Percentiles rank a stretch among this genome's conserved stretches.
Conservation (phyloP, 2,329 filamentous ascomycete species). For the Anisogramma anomala region DNA sequence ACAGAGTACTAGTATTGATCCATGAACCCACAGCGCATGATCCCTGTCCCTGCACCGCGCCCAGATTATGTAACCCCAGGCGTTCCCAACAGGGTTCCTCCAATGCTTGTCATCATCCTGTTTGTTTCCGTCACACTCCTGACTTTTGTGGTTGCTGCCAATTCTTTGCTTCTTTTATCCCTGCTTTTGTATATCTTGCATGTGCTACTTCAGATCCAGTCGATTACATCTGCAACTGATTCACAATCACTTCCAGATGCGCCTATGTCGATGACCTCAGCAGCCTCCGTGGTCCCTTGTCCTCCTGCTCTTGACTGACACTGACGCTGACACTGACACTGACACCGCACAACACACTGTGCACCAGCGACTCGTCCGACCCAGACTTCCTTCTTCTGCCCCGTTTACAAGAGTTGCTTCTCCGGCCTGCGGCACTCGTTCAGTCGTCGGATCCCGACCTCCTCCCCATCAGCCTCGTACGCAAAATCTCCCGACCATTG, state of each 20-base stretch:
- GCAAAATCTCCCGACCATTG: conserved; percentile 1
- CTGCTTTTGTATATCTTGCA: conserved; percentile 3
- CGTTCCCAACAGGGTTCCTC: no score
- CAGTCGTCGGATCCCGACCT: not conserved
- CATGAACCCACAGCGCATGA: no score
- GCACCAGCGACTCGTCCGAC: no score
- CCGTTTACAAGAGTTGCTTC: not conserved
- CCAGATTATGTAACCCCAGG: no score
- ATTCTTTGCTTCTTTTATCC: conserved; percentile 2
- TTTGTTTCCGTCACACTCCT: no score
- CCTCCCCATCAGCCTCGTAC: not conserved
- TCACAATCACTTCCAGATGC: not conserved
- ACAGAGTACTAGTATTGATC: no score
- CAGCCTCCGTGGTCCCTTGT: conserved; percentile 5
- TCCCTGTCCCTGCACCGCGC: no score
- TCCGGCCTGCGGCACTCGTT: not conserved
- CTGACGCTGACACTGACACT: not conserved
- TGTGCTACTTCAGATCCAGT: conserved; percentile 6
- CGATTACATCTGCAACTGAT: conserved; percentile 1
- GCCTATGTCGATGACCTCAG: conserved; percentile 5
- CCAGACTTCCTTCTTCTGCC: not conserved
- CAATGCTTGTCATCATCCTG: not conserved
- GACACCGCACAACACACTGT: no score
- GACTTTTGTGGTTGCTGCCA: conserved; percentile 2
- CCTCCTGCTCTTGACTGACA: not conserved